These are phyloP conservation scores for Pseudogymnoascus sp. DNA, from an alignment of 2,329 filamentous ascomycete species.

Conservation along the genomic window DNA sequence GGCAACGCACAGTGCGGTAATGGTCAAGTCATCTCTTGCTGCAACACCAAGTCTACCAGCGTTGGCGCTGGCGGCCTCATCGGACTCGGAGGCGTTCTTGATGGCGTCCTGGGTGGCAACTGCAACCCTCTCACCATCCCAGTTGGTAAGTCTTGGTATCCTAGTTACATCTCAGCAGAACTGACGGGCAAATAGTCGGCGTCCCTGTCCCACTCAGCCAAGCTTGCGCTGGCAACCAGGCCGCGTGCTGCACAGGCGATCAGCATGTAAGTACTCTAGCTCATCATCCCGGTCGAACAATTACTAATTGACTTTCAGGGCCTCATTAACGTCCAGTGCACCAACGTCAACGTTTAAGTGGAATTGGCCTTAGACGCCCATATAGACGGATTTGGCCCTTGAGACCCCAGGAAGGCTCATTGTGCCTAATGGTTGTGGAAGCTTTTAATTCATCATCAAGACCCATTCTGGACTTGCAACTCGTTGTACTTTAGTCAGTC, in stretches of 20 bases:
- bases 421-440: background rate
- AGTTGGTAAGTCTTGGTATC: background rate
- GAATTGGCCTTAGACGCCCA: no score
- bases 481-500: background rate
- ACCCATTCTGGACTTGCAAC: background rate
- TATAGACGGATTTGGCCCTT: background rate
- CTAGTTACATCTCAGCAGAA: background rate
- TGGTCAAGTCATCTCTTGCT: background rate
- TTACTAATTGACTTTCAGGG: background rate
- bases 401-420: background rate
- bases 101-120: background rate
- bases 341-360: background rate
- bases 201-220: background rate
- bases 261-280: background rate
- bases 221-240: slow-evolving; percentile 1
- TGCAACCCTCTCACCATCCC: background rate
- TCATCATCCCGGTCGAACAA: background rate
- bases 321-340: background rate
- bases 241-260: background rate
- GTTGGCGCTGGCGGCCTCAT: no score
- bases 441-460: background rate
- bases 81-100: background rate
- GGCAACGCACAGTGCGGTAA: background rate
- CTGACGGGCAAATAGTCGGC: background rate
- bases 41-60: background rate